Conservation (phyloP, 352 stramenopile genomes). For the Peronospora belbahrii region DNA sequence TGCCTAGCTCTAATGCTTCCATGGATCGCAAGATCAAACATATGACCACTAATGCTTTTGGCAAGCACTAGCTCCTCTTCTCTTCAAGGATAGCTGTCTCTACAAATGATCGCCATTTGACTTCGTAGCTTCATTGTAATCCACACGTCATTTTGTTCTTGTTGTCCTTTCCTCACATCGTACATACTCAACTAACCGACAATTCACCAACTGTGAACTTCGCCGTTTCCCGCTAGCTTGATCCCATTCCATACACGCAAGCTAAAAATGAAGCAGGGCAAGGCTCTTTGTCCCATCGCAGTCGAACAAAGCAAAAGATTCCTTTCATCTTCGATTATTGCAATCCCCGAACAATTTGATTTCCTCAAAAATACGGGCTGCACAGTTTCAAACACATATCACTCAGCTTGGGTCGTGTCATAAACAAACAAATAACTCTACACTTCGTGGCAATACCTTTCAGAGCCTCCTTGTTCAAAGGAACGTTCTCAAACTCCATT, state of each 20-base stretch:
- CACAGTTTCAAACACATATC: conserved; percentile 1
- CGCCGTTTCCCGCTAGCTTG: conserved; percentile 12
- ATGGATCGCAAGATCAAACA: conserved; percentile 18
- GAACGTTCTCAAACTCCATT: conserved; percentile 87
- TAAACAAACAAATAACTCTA: too few species aligned
- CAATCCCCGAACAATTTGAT: conserved; percentile 75
- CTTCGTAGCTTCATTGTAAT: conserved; percentile 35
- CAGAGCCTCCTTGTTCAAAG: conserved; percentile 73
- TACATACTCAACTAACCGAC: conserved; percentile 33
- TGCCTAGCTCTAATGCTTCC: conserved; percentile 13
- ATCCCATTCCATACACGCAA: conserved; percentile 11
- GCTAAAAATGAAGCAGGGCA: conserved; percentile 3
- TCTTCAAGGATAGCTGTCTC: conserved; percentile 19
- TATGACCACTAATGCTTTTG: conserved; percentile 13
- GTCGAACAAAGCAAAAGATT: conserved; percentile 21
- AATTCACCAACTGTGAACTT: conserved; percentile 16
- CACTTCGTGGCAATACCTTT: conserved; percentile 44
- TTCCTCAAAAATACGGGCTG: conserved; percentile 83
- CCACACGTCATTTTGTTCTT: conserved; percentile 31
- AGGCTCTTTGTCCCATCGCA: conserved; percentile 9
- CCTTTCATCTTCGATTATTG: conserved; percentile 64
- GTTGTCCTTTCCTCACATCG: conserved; percentile 32
- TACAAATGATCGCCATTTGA: conserved; percentile 19
- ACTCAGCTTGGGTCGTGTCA: not conserved
- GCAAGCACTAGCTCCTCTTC: conserved; percentile 25